Percentiles rank a stretch among this genome's conserved stretches.
These are phyloP conservation scores for Pouteria glomerata DNA, from an alignment of 148 eudicot species.

Conservation along the genomic window DNA sequence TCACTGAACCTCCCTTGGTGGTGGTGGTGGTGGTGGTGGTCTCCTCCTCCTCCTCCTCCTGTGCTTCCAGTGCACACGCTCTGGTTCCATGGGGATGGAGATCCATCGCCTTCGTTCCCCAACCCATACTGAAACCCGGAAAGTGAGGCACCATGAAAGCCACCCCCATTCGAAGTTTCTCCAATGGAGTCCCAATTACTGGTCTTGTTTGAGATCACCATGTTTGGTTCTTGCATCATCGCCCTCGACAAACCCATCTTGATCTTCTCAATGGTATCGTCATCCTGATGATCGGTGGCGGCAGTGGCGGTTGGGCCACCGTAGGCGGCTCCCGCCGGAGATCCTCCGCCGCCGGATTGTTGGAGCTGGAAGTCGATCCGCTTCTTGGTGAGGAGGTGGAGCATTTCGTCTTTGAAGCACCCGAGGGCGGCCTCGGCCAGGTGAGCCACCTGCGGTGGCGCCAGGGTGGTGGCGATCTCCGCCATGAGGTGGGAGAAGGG, in stretches of 20 bases:
- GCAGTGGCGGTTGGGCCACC: slow-evolving; percentile 13
- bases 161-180: slow-evolving; percentile 22
- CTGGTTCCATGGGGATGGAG: slow-evolving; percentile 74
- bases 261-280: slow-evolving; percentile 63
- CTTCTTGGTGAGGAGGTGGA: slow-evolving; percentile 82
- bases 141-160: slow-evolving; percentile 27
- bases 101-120: slow-evolving; percentile 47
- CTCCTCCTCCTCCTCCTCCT: slow-evolving; percentile 43
- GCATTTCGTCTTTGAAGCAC: slow-evolving; percentile 96
- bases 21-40: slow-evolving; percentile 34
- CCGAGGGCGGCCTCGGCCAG: slow-evolving; percentile 94
- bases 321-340: too few species aligned
- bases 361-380: slow-evolving; percentile 67
- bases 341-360: slow-evolving; percentile 17
- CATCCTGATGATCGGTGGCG: slow-evolving; percentile 38
- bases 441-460: slow-evolving; percentile 88
- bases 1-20: too few species aligned
- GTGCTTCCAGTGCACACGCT: slow-evolving; percentile 56
- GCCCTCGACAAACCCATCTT: slow-evolving; percentile 72
- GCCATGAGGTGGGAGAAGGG: slow-evolving; percentile 94
- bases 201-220: slow-evolving; percentile 37
- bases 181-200: slow-evolving; percentile 58
- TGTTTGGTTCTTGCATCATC: slow-evolving; percentile 66
- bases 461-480: slow-evolving; percentile 75
- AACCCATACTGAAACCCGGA: slow-evolving; percentile 49